These are phyloP conservation scores for Trichoderma gamsii DNA, from an alignment of 495 filamentous ascomycete species.

Conservation along the genomic window DNA sequence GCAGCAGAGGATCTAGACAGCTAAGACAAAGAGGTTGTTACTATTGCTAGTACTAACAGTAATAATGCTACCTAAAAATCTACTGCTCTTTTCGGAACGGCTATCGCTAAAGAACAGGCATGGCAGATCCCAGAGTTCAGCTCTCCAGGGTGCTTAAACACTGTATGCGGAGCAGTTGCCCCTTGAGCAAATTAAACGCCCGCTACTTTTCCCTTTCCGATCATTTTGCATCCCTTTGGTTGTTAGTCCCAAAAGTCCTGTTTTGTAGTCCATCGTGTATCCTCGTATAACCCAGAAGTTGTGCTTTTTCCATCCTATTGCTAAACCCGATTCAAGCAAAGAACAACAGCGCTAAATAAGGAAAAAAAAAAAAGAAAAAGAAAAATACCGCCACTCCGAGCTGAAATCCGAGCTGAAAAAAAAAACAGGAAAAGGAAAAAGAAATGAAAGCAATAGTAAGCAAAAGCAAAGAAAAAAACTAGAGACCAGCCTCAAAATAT, in stretches of 20 bases:
- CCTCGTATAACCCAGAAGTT: background rate
- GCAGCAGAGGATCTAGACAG: background rate
- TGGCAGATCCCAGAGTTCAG: conserved; percentile 8
- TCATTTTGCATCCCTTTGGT: background rate
- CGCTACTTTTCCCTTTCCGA: background rate
- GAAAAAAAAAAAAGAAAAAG: background rate
- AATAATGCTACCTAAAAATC: background rate
- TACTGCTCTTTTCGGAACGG: background rate
- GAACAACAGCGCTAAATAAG: background rate
- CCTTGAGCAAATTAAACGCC: conserved; percentile 1
- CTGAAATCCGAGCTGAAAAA: background rate
- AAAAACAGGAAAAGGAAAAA: background rate
- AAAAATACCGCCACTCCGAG: background rate
- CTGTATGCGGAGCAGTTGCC: background rate
- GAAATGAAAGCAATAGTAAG: background rate
- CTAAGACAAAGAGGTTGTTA: background rate
- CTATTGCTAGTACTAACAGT: background rate
- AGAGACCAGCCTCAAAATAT: background rate
- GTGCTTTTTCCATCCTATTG: background rate
- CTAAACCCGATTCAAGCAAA: background rate
- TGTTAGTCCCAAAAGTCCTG: background rate
- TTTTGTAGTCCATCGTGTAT: background rate
- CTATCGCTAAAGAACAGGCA: background rate
- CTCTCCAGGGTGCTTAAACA: background rate
- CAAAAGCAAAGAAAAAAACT: background rate